phyloP scores from a whole-genome alignment of 805 yeast species.

The Saccharomycopsis sp. region DNA sequence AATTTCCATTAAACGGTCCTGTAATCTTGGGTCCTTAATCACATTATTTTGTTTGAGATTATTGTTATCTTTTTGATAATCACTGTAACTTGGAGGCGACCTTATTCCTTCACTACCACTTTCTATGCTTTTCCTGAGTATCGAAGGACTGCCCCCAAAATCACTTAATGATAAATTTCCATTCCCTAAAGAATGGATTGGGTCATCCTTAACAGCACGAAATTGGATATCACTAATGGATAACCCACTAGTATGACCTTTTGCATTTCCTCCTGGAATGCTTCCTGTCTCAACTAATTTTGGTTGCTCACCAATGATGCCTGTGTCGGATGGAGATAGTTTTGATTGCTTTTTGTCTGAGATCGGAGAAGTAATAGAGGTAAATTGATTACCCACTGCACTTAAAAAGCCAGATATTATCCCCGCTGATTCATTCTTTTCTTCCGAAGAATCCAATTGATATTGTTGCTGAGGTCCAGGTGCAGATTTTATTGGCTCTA shows the following conservation, averaged over 20 bases:
- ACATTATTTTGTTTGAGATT: neutral
- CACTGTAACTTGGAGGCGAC: neutral
- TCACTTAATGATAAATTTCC: slow-evolving; percentile 20
- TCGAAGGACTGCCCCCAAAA: slow-evolving; percentile 3
- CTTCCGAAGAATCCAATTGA: neutral
- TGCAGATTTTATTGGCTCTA: neutral
- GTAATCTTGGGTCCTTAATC: neutral
- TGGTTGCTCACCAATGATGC: neutral
- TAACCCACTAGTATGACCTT: neutral
- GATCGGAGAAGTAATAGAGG: slow-evolving; percentile 9
- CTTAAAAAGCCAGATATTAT: slow-evolving; percentile 17
- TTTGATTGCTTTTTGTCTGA: neutral
- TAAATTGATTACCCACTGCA: slow-evolving; percentile 18
- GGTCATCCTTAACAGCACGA: slow-evolving; percentile 7
- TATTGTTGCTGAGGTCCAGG: neutral
- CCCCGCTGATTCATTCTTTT: slow-evolving; percentile 7
- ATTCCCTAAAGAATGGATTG: slow-evolving; percentile 12
- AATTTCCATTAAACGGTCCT: neutral
- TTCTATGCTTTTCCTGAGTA: neutral
- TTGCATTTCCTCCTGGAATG: neutral
- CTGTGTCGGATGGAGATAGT: neutral
- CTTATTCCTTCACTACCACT: neutral
- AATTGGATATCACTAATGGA: slow-evolving; percentile 14
- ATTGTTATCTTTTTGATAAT: neutral
- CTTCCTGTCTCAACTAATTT: neutral